Evolutionary conservation across 306 rosid genomes (phyloP).

Genomic region (Medicago truncatula): DNA sequence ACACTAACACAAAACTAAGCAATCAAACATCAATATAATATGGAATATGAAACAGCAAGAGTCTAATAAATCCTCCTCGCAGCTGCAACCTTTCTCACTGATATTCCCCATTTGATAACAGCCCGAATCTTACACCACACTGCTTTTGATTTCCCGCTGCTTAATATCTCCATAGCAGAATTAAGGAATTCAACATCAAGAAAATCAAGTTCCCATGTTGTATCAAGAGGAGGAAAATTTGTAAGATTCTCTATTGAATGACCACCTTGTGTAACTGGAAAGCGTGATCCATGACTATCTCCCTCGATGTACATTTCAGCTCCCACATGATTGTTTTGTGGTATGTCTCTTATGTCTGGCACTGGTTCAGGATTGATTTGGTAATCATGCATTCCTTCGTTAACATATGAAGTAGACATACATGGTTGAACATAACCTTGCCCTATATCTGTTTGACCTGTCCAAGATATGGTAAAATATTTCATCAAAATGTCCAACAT

Average conservation of each 20-base stretch:
- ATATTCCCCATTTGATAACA: slow-evolving; percentile 53
- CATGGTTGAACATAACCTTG: slow-evolving; percentile 22
- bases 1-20: background rate
- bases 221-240: slow-evolving; percentile 17
- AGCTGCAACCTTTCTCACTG: slow-evolving; percentile 44
- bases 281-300: slow-evolving; percentile 32
- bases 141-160: slow-evolving; percentile 54
- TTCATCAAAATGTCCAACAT: background rate
- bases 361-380: slow-evolving; percentile 38
- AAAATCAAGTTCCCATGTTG: slow-evolving; percentile 43
- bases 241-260: slow-evolving; percentile 39
- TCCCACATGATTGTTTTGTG: slow-evolving; percentile 21
- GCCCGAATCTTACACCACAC: slow-evolving; percentile 54
- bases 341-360: slow-evolving; percentile 11
- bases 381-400: slow-evolving; percentile 35
- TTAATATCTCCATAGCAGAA: slow-evolving; percentile 24
- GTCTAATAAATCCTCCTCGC: slow-evolving; percentile 46
- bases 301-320: slow-evolving; percentile 46
- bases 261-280: slow-evolving; percentile 28
- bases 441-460: slow-evolving; percentile 48
- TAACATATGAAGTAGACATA: slow-evolving; percentile 38
- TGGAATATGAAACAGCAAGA: background rate
- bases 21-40: background rate
- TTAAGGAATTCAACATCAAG: slow-evolving; percentile 19
- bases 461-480: slow-evolving; percentile 4